Evolutionary conservation across 441 rosid genomes (phyloP), one percentile per base, ranked within the genome.

Genomic region (Biscutella auriculata): DNA sequence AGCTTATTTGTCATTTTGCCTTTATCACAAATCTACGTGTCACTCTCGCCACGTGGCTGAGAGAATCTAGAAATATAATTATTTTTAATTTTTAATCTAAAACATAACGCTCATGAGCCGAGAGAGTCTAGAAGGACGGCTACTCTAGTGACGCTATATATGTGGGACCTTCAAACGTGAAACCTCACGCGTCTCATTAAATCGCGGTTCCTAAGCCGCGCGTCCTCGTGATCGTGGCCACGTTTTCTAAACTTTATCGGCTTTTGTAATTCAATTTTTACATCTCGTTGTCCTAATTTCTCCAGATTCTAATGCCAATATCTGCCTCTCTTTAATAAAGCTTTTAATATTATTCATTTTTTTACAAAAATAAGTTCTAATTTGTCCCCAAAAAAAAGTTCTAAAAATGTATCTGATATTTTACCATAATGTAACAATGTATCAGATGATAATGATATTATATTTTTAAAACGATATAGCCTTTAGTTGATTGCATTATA

Each of bases 121-220:
- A 54, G n/a, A n/a, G n/a, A n/a, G n/a, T n/a, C n/a, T n/a, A n/a
- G n/a, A n/a, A n/a, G n/a, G 54, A 67, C 57, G 62, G 37, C 50
- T 37, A 1, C 0, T 8, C 23, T 33, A n/a, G 25, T 45, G 57
- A 54, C 36, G 36, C 14, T 15, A 11, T n/a, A n/a, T n/a, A n/a
- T n/a, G 61, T 54, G 48, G 54, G 62, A 62, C 60, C 67, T n/a
- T 3, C 4, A 37, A 6, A 30, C 49, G 60, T 67, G 37, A 53
- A 7, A n/a, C 5, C 6, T 23, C 67, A 61, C 63, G 67, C 72
- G 58, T 32, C 44, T 7, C 52, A 40, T 14, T 55, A 27, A 48
- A 61, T 25, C 67, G 42, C 72, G 72, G 67, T 54, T 68, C 41
- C 57, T 48, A 5, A 48, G 63, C 63, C 72, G 63, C 67, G 67